These are phyloP conservation scores for Niveomyces coronatus DNA, from an alignment of 2,329 filamentous ascomycete genomes.

Conservation along the genomic window DNA sequence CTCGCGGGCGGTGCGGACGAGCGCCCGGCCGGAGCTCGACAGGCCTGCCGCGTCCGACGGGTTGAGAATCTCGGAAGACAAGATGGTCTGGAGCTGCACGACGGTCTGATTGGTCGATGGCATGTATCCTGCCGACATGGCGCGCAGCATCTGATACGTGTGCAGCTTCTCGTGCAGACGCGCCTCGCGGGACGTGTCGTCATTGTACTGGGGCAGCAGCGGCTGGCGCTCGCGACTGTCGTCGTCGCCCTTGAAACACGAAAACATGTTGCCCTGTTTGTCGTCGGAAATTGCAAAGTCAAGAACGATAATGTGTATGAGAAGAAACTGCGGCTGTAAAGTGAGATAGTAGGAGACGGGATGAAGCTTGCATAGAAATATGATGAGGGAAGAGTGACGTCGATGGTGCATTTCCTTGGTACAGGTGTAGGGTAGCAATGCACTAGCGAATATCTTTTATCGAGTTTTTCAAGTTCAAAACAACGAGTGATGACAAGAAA, in stretches of 20 bases:
- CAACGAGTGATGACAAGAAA: too few species aligned
- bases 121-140: constrained; percentile 77
- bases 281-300: too few species aligned
- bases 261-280: constrained; percentile 34
- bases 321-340: too few species aligned
- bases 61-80: constrained; percentile 70
- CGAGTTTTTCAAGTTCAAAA: too few species aligned
- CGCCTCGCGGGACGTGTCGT: constrained; percentile 70
- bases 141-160: constrained; percentile 82
- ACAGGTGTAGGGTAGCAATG: too few species aligned
- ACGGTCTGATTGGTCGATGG: constrained; percentile 81
- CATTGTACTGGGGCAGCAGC: constrained; percentile 70
- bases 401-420: background rate
- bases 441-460: too few species aligned
- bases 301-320: too few species aligned
- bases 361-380: too few species aligned
- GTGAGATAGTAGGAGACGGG: background rate
- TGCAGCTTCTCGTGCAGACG: constrained; percentile 82
- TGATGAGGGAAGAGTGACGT: background rate
- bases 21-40: constrained; percentile 63
- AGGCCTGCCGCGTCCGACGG: constrained; percentile 52
- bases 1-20: constrained; percentile 61
- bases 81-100: constrained; percentile 65
- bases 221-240: constrained; percentile 59
- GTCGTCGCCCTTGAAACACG: constrained; percentile 47